These are phyloP conservation scores for Mangifera indica DNA, from an alignment of 345 rosid species.

Conservation along the genomic window DNA sequence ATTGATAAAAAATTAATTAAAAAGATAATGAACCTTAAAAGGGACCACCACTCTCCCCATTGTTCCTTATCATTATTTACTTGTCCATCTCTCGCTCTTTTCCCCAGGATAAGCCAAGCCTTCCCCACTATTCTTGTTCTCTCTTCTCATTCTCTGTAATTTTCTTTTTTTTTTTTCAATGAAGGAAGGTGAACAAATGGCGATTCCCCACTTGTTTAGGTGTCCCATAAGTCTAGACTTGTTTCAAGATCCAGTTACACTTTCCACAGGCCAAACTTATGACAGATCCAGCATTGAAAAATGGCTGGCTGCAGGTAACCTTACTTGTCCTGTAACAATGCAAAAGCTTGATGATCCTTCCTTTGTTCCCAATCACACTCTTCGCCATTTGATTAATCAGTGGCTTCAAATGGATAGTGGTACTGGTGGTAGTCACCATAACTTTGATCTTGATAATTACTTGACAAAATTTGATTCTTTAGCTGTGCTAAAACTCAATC, in stretches of 20 bases:
- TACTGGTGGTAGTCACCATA: not conserved
- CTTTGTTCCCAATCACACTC: conserved; percentile 63
- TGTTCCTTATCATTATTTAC: conserved; percentile 25
- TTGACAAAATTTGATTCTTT: conserved; percentile 25
- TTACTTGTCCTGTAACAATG: conserved; percentile 27
- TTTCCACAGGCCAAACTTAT: conserved; percentile 72
- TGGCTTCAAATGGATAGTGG: conserved; percentile 38
- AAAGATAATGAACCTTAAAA: not conserved
- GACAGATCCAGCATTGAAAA: conserved; percentile 61
- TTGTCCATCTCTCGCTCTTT: not conserved
- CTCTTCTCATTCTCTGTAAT: not conserved
- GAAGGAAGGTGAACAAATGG: conserved; percentile 30
- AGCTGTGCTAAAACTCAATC: conserved; percentile 35
- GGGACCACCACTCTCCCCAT: conserved; percentile 25
- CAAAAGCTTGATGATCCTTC: conserved; percentile 16
- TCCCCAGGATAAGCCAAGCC: no score
- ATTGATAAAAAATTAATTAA: conserved; percentile 9
- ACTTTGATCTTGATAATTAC: conserved; percentile 22
- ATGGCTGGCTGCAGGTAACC: conserved; percentile 63
- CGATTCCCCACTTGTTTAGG: conserved; percentile 52
- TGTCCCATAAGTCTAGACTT: conserved; percentile 71
- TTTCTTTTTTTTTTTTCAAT: conserved; percentile 10
- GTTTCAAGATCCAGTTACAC: conserved; percentile 66
- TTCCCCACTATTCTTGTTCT: not conserved
- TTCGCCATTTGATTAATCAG: conserved; percentile 55